Percentiles rank a stretch among this genome's conserved stretches.
phyloP scores from a whole-genome alignment of 306 rosid genomes.

The Corylus americana region DNA sequence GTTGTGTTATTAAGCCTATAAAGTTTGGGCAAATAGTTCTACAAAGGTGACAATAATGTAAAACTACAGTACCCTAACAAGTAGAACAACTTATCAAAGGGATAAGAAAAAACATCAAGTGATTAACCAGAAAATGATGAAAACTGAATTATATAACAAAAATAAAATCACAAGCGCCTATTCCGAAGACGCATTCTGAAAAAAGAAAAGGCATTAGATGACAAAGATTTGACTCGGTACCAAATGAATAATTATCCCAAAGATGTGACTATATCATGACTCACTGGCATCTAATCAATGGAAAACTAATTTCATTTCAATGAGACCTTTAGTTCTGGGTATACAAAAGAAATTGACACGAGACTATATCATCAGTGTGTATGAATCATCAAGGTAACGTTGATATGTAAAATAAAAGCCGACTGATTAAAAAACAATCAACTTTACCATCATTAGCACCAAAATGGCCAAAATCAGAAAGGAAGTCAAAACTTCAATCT shows the following conservation, averaged over 20 bases:
- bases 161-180: neutral
- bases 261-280: slow-evolving; percentile 9
- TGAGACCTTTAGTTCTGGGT: slow-evolving; percentile 24
- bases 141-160: neutral
- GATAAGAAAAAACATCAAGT: neutral
- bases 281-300: slow-evolving; percentile 12
- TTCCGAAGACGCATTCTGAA: neutral
- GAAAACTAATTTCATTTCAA: slow-evolving; percentile 28
- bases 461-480: slow-evolving; percentile 30
- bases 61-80: too few relatives aligned
- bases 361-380: slow-evolving; percentile 11
- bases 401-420: slow-evolving; percentile 20
- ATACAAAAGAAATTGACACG: slow-evolving; percentile 24
- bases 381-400: slow-evolving; percentile 13
- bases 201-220: neutral
- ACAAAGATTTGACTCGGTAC: neutral
- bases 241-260: slow-evolving; percentile 10
- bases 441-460: slow-evolving; percentile 32
- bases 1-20: neutral
- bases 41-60: too few relatives aligned
- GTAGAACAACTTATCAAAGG: neutral
- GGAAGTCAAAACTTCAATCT: slow-evolving; percentile 47
- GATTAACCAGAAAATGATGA: neutral
- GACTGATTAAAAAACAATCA: slow-evolving; percentile 40
- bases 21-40: neutral